Evolutionary conservation across 2,329 filamentous ascomycete genomes (phyloP).

Genomic region (Colletotrichum chrysophilum): DNA sequence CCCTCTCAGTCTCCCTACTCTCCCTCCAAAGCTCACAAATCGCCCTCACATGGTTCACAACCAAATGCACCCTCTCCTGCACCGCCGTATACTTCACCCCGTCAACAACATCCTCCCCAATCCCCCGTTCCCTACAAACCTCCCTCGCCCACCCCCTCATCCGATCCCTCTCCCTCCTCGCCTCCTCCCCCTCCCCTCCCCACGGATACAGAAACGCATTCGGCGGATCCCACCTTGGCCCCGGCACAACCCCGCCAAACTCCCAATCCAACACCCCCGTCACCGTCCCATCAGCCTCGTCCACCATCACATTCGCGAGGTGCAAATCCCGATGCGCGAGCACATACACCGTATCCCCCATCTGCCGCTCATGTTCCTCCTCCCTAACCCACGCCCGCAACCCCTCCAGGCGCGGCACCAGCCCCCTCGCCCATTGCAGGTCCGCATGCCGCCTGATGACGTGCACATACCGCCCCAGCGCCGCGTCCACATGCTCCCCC

Average conservation of each 20-base stretch:
- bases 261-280: slow-evolving; percentile 49
- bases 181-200: not conserved
- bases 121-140: not conserved
- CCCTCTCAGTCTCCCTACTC: not conserved
- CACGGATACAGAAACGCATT: slow-evolving; percentile 3
- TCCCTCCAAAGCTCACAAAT: not conserved
- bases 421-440: slow-evolving; percentile 35
- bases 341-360: slow-evolving; percentile 26
- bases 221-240: slow-evolving; percentile 2
- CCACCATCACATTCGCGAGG: slow-evolving; percentile 43
- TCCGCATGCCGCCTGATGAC: slow-evolving; percentile 22
- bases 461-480: slow-evolving; percentile 31
- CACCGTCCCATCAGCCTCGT: slow-evolving; percentile 35
- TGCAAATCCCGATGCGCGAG: slow-evolving; percentile 43
- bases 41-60: not conserved
- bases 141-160: not conserved
- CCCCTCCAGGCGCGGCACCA: slow-evolving; percentile 27
- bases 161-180: not conserved
- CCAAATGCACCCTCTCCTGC: not conserved
- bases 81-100: not conserved
- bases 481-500: slow-evolving; percentile 30
- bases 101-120: not conserved
- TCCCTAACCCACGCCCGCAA: slow-evolving; percentile 33
- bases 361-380: not conserved
- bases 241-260: slow-evolving; percentile 22